Evolutionary conservation across 2,329 filamentous ascomycete species (phyloP), one percentile per base, ranked within the genome.

Genomic region (Colletotrichum costaricense): DNA sequence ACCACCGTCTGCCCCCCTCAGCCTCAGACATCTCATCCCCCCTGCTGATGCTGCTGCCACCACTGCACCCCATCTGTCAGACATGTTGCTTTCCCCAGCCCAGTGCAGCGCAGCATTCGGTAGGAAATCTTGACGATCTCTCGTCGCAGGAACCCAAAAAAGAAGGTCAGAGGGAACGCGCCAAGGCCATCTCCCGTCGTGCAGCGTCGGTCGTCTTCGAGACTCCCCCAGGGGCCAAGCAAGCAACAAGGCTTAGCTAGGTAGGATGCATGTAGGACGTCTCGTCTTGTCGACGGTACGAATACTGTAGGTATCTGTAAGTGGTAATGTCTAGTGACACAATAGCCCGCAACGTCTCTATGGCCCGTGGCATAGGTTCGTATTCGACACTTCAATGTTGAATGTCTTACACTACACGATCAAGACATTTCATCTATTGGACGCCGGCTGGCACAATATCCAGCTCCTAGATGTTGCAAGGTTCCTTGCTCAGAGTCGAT

Each of bases 121-220:
- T 54, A 57, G 56, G 8, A 67, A 49, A 70, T 38, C 5, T n/a
- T 24, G 35, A 11, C 55, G 12, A 57, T 73, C 56, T 55, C 42
- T 60, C 24, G 71, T 66, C 67, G 55, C 67, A 57, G 57, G 22
- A 26, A 28, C 24, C 28, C 60, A 12, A 57, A 66, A 63, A 57
- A 66, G 56, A 49, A 73, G 64, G 22, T 38, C 52, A 59, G 55
- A 49, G 30, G 46, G 66, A 46, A 63, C 30, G 46, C 33, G 71
- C 71, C 67, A 71, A 71, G 71, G 52, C 30, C n/a, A 49, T 46
- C 16, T 72, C 66, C 66, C 67, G 70, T 73, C 33, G 49, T 49
- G 24, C 35, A 54, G 46, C 24, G 67, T 55, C 63, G 42, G 35
- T 70, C 26, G 12, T 42, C 22, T 55, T 62, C 42, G 42, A 70